Percentiles rank a stretch among this genome's conserved stretches.
These are phyloP conservation scores for Aspergillus niger DNA, from an alignment of 2,329 filamentous ascomycete genomes.

Conservation along the genomic window DNA sequence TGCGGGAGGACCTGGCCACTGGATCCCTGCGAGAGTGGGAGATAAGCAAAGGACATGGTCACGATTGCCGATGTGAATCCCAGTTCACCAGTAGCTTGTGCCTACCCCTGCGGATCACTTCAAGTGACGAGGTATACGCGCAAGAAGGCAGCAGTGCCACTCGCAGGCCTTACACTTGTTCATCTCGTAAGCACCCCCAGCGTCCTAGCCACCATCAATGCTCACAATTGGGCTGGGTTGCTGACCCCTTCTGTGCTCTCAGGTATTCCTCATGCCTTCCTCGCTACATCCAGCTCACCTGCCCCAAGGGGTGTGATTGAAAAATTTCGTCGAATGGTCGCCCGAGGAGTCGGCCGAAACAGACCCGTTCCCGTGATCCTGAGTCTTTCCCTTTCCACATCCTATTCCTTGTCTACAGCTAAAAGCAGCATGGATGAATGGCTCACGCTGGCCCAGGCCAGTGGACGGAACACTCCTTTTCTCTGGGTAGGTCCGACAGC, in stretches of 20 bases:
- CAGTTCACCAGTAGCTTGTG: slow-evolving; percentile 44
- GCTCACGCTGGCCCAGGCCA: slow-evolving; percentile 37
- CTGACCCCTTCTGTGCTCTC: background rate
- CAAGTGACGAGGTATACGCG: slow-evolving; percentile 28
- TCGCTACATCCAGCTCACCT: slow-evolving; percentile 36
- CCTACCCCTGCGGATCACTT: slow-evolving; percentile 24
- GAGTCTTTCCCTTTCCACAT: slow-evolving; percentile 38
- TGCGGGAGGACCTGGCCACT: slow-evolving; percentile 43
- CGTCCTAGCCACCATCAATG: background rate
- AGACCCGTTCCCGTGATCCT: slow-evolving; percentile 45
- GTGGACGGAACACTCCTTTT: slow-evolving; percentile 43
- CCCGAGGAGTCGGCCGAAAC: slow-evolving; percentile 34
- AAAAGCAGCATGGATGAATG: slow-evolving; percentile 44
- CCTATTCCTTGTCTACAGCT: slow-evolving; percentile 32
- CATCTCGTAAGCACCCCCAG: slow-evolving; percentile 21
- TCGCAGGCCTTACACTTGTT: slow-evolving; percentile 23
- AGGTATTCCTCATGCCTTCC: slow-evolving; percentile 42
- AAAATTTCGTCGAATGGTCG: slow-evolving; percentile 35
- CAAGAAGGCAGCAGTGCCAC: slow-evolving; percentile 10
- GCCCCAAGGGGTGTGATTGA: slow-evolving; percentile 29
- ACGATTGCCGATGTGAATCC: slow-evolving; percentile 43
- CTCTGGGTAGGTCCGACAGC: slow-evolving; percentile 47
- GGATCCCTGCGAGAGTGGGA: slow-evolving; percentile 45
- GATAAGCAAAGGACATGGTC: slow-evolving; percentile 35
- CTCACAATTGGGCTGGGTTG: slow-evolving; percentile 7